Conservation (phyloP, 805 yeast species). For the Lachancea fermentati region DNA sequence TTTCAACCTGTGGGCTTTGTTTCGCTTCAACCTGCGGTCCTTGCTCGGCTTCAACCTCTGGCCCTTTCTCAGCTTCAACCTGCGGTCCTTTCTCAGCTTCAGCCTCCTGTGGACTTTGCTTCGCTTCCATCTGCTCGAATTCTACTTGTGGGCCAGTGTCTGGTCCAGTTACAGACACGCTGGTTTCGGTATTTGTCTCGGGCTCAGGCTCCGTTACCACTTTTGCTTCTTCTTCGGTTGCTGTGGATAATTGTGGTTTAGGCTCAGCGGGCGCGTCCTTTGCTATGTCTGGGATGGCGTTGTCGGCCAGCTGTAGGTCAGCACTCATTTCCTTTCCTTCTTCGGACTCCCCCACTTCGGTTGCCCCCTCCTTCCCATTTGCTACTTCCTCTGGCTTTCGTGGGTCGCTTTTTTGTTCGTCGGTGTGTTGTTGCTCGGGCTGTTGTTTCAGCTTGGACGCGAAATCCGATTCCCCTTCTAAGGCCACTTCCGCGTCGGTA, state of each 20-base stretch:
- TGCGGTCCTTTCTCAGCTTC: not conserved
- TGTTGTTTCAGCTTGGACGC: not conserved
- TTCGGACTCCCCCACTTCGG: slow-evolving; percentile 2
- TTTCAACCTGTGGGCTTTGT: not conserved
- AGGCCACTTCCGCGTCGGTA: not conserved
- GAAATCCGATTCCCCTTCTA: not conserved
- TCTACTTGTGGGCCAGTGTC: too few species aligned
- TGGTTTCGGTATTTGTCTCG: not conserved
- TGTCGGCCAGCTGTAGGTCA: not conserved
- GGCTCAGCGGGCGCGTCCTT: too few species aligned
- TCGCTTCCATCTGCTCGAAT: too few species aligned
- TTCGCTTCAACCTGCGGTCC: too few species aligned
- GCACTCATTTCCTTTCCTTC: not conserved
- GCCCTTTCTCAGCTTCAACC: not conserved
- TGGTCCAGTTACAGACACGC: too few species aligned
- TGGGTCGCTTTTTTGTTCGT: not conserved
- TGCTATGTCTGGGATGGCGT: too few species aligned
- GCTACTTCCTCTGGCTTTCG: not conserved
- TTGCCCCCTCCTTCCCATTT: not conserved
- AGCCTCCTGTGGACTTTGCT: not conserved
- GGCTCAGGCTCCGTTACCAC: not conserved
- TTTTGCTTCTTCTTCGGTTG: not conserved
- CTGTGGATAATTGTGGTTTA: too few species aligned
- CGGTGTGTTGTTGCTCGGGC: not conserved
- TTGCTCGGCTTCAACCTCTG: not conserved